Conservation (phyloP, 768 basidiomycete genomes). For the Trametopsis cervina region DNA sequence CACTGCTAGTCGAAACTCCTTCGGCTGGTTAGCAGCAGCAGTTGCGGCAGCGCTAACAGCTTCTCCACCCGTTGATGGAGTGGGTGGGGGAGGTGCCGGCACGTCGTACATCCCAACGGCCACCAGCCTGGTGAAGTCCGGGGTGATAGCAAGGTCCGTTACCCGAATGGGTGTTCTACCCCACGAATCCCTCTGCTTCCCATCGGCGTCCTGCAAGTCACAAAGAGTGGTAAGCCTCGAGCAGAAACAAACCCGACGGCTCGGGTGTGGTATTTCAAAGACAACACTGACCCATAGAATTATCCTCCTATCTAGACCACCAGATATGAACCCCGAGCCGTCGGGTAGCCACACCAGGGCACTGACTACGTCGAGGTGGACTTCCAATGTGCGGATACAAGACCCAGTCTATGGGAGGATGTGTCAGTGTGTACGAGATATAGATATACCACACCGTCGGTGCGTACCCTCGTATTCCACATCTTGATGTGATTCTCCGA, state of each 20-base stretch:
- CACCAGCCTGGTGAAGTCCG: constrained; percentile 77
- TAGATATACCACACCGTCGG: constrained; percentile 1
- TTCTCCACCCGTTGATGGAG: constrained; percentile 9
- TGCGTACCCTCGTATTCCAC: constrained; percentile 79
- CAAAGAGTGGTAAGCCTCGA: constrained; percentile 8
- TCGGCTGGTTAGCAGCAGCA: constrained; percentile 28
- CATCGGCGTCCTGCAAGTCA: constrained; percentile 57
- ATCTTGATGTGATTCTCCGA: constrained; percentile 78
- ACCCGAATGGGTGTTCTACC: constrained; percentile 67
- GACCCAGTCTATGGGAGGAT: constrained; percentile 56
- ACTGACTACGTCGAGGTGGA: constrained; percentile 79
- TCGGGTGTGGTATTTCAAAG: background rate
- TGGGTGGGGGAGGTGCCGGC: constrained; percentile 13
- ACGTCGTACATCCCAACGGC: constrained; percentile 67
- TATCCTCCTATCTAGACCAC: constrained; percentile 78
- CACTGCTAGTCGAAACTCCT: constrained; percentile 63
- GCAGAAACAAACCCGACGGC: background rate
- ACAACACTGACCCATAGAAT: constrained; percentile 65
- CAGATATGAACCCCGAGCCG: constrained; percentile 84
- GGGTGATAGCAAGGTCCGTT: constrained; percentile 80
- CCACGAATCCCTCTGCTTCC: constrained; percentile 68
- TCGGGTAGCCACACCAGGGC: constrained; percentile 86
- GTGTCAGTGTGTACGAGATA: constrained; percentile 1
- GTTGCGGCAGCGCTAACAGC: constrained; percentile 20
- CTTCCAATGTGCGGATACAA: constrained; percentile 56